Evolutionary conservation across 2,329 filamentous ascomycete genomes (phyloP).

Genomic region (Ploettnerulaceae sp.): DNA sequence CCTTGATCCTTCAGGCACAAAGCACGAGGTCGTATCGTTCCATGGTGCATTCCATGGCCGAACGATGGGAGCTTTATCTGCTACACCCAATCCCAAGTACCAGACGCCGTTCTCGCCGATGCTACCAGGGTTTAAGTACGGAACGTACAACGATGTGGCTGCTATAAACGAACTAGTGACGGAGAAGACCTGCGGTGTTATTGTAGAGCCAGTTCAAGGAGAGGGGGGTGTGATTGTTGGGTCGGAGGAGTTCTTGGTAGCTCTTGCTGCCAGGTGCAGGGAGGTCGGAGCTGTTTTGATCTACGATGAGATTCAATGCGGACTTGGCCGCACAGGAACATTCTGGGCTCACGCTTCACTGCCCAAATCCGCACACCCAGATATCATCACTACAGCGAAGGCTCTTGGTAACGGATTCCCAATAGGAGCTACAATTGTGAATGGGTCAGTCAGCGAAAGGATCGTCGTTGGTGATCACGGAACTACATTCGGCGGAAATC

Average conservation of each 20-base stretch:
- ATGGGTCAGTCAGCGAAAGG: conserved; percentile 58
- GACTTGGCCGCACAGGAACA: conserved; percentile 76
- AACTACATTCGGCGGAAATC: conserved; percentile 72
- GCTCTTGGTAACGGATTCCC: conserved; percentile 95
- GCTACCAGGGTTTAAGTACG: conserved; percentile 88
- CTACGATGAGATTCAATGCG: conserved; percentile 97
- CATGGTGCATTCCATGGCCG: conserved; percentile 90
- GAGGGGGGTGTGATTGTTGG: conserved; percentile 90
- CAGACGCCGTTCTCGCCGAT: conserved; percentile 93
- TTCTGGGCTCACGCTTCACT: conserved; percentile 84
- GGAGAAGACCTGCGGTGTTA: conserved; percentile 84
- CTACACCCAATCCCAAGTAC: conserved; percentile 96
- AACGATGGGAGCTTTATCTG: conserved; percentile 92
- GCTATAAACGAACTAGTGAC: conserved; percentile 71
- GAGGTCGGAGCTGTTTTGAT: conserved; percentile 85
- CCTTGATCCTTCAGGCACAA: conserved; percentile 63
- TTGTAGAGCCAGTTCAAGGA: conserved; percentile 95
- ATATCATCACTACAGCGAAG: conserved; percentile 91
- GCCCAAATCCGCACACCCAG: conserved; percentile 78
- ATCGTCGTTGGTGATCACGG: conserved; percentile 64
- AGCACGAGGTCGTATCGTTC: conserved; percentile 87
- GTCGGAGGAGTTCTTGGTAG: conserved; percentile 73
- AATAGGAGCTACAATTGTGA: conserved; percentile 73
- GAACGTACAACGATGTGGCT: conserved; percentile 75
- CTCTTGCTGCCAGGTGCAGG: conserved; percentile 78